Base-by-base conservation (phyloP, 768 basidiomycete genomes). In the Hygrophoropsis aurantiaca region DNA sequence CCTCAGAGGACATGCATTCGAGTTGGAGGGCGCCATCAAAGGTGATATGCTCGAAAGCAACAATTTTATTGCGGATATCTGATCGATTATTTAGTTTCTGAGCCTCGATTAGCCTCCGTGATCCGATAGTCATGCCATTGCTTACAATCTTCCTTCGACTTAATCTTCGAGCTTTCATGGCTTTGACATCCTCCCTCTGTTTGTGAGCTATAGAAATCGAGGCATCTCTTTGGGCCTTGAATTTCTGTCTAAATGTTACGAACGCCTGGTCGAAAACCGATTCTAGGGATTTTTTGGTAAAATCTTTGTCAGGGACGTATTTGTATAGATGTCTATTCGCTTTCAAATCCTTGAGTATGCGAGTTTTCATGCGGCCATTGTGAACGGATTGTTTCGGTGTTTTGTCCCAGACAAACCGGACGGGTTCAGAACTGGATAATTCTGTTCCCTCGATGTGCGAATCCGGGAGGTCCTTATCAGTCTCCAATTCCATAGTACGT, bases 1-100 rank as follows among this genome's bases (percentile, higher is more conserved):
- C 87, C 53, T 90, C 87, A 24, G 82, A 84, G 21, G 87, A 90
- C 82, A 89, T 87, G 64, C 86, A 89, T 39, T 89, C 87, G 16
- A 80, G 51, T 50, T 84, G 81, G 47, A 90, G 63, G 11, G 87
- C 86, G 11, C 80, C 79, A 56, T 88, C 84, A 57, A 89, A 89
- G 11, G 69, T 74, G 20, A 79, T 70, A 61, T 87, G 81, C 45
- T 80, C 75, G 49, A 87, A 84, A 0, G 58, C 66, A 20, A 65
- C 65, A 20, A 80, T 62, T 44, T 74, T 79, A 53, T 79, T 68
- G 19, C 87, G 75, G 21, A 79, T 72, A 21, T 80, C 81, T 8
- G 77, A 74, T 18, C 87, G 85, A 62, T 78, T 80, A 44, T 63
- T 74, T 35, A 89, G 75, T 75, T 90, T 90, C 87, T 89, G 47